Evolutionary conservation across 345 rosid genomes (phyloP).

Genomic region (Streptanthus diversifolius): DNA sequence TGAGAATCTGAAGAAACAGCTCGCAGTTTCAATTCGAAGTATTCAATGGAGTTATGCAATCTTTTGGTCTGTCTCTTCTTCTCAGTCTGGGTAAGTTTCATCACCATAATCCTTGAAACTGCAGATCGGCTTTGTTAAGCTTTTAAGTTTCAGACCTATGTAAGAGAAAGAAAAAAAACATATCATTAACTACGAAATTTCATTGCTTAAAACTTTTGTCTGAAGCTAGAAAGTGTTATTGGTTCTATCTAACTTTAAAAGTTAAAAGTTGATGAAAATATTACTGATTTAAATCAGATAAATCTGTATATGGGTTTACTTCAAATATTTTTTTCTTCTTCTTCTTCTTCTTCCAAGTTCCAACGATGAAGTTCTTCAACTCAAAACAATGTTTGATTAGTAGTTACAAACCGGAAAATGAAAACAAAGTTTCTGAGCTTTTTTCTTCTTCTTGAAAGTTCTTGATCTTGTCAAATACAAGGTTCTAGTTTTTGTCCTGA

Average conservation of each 20-base stretch:
- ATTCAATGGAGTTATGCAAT: conserved; percentile 95
- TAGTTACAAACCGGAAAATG: background rate
- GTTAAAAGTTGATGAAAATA: too few relatives aligned
- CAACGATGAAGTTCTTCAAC: too few relatives aligned
- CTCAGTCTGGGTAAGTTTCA: conserved; percentile 61
- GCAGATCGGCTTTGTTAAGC: background rate
- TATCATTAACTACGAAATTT: background rate
- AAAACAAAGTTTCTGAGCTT: background rate
- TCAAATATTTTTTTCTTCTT: too few relatives aligned
- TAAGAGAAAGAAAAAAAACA: too few relatives aligned
- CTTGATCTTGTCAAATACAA: background rate
- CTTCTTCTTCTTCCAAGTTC: too few relatives aligned
- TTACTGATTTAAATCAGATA: too few relatives aligned
- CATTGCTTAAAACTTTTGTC: background rate
- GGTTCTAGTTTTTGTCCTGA: background rate
- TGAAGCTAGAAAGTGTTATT: too few relatives aligned
- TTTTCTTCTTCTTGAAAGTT: conserved; percentile 18
- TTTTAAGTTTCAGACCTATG: too few relatives aligned
- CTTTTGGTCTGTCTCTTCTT: conserved; percentile 79
- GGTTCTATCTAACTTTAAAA: too few relatives aligned
- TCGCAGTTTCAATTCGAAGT: conserved; percentile 77
- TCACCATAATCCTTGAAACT: background rate
- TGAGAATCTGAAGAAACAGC: conserved; percentile 63
- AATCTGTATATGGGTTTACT: too few relatives aligned
- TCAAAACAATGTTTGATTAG: too few relatives aligned